Percentiles rank a stretch among this genome's conserved stretches.
phyloP scores from a whole-genome alignment of 2,329 filamentous ascomycete genomes.

The Dothideomycetes sp. region DNA sequence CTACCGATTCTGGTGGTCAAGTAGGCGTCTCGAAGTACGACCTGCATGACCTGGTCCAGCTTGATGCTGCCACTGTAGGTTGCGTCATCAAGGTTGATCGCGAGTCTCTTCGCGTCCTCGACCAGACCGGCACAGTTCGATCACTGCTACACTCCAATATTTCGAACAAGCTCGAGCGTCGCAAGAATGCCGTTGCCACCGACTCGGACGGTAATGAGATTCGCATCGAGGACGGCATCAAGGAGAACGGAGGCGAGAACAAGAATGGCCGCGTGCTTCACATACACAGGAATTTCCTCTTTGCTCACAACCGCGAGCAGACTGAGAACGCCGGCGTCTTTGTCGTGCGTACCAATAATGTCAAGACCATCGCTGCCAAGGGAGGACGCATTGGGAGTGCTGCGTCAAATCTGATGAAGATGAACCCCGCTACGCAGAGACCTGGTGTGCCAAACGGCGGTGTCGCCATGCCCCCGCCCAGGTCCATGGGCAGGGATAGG shows the following conservation, averaged over 20 bases:
- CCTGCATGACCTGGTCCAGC: slow-evolving; percentile 85
- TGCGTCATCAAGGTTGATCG: slow-evolving; percentile 93
- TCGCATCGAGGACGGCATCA: slow-evolving; percentile 79
- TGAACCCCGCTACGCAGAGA: slow-evolving; percentile 83
- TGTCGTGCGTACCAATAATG: slow-evolving; percentile 73
- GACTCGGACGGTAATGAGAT: slow-evolving; percentile 93
- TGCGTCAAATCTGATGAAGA: slow-evolving; percentile 73
- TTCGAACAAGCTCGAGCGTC: slow-evolving; percentile 73
- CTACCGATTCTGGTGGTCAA: slow-evolving; percentile 80
- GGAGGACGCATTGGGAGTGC: slow-evolving; percentile 63
- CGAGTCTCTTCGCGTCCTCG: slow-evolving; percentile 78
- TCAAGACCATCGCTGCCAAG: slow-evolving; percentile 88
- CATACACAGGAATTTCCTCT: slow-evolving; percentile 86
- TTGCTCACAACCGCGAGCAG: slow-evolving; percentile 72
- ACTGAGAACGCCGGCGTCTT: slow-evolving; percentile 85
- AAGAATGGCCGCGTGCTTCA: slow-evolving; percentile 84
- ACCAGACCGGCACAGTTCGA: slow-evolving; percentile 76
- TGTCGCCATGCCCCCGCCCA: slow-evolving; percentile 57
- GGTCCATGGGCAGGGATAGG: slow-evolving; percentile 64
- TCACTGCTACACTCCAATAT: slow-evolving; percentile 85
- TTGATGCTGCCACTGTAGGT: slow-evolving; percentile 84
- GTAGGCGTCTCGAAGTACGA: slow-evolving; percentile 80
- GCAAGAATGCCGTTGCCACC: slow-evolving; percentile 71
- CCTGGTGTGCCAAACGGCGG: slow-evolving; percentile 44
- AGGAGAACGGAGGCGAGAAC: slow-evolving; percentile 76